Evolutionary conservation across 2,329 filamentous ascomycete genomes (phyloP).

Genomic region (Pyricularia pennisetigena): DNA sequence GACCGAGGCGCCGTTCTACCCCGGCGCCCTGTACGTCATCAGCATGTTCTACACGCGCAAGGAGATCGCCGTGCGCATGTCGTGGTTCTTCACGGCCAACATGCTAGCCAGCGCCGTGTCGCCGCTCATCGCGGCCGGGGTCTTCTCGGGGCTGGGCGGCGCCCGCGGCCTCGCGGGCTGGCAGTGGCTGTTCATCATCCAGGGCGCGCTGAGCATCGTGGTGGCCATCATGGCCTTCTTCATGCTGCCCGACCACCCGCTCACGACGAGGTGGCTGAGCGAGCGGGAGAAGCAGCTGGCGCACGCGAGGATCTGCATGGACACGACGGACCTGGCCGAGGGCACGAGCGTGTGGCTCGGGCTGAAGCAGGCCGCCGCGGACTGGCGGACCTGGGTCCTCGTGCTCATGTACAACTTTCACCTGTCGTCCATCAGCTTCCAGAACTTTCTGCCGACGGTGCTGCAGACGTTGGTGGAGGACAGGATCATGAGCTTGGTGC

Average conservation of each 20-base stretch:
- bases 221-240: slow-evolving; percentile 43
- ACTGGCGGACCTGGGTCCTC: slow-evolving; percentile 16
- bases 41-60: slow-evolving; percentile 31
- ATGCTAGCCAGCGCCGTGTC: slow-evolving; percentile 43
- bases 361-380: slow-evolving; percentile 12
- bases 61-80: slow-evolving; percentile 40
- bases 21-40: slow-evolving; percentile 30
- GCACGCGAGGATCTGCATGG: slow-evolving; percentile 15
- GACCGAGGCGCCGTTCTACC: slow-evolving; percentile 38
- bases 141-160: slow-evolving; percentile 5
- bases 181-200: slow-evolving; percentile 14
- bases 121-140: slow-evolving; percentile 27
- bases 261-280: not conserved
- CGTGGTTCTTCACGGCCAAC: slow-evolving; percentile 36
- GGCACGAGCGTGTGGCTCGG: slow-evolving; percentile 8
- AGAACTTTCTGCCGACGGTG: slow-evolving; percentile 14
- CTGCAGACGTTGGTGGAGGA: slow-evolving; percentile 11
- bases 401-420: slow-evolving; percentile 6
- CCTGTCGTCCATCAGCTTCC: slow-evolving; percentile 9
- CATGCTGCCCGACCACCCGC: slow-evolving; percentile 20
- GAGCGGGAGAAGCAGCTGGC: not conserved
- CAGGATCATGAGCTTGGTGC: slow-evolving; percentile 19
- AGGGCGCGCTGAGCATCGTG: slow-evolving; percentile 44
- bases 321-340: not conserved
- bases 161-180: slow-evolving; percentile 1